Evolutionary conservation across 768 basidiomycete genomes (phyloP), one percentile per base, ranked within the genome.

Genomic region (Serendipita vermifera): DNA sequence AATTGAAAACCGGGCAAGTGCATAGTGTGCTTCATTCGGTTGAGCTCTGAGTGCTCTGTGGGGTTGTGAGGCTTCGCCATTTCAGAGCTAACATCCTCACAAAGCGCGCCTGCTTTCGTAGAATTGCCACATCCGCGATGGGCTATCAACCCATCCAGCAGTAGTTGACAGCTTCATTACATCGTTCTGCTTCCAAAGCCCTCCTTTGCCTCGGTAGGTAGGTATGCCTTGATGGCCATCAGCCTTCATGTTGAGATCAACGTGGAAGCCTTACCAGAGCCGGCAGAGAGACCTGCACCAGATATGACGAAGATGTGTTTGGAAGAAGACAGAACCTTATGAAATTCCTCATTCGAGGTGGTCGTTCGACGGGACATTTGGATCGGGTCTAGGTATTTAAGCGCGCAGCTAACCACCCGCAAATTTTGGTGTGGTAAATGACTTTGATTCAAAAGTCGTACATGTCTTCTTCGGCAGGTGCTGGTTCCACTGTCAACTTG

Each of bases 271-370:
- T 32, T 56, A 79, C 80, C 79, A 38, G 80, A 82, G 20, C 76
- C 78, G 54, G 79, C 79, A 24, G 80, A 81, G n/a, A 82, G 70
- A 2, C 80, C 80, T 27, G 81, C 80, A 3, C 81, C 80, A 20
- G 73, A 71, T 1, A 76, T 62, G 7, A 70, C 71, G 4, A 75
- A 64, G 54, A 75, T 69, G 48, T 67, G 64, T 57, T 71, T 73
- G 20, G 60, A 63, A 5, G 40, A 54, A 26, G 51, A 43, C 5
- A 68, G 57, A 7, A 59, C 57, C 3, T 59, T 51, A 24, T 58
- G 61, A 58, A 67, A 68, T 11, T 58, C 46, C 20, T 59, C 48
- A n/a, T n/a, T n/a, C n/a, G n/a, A n/a, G n/a, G n/a, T n/a, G n/a
- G n/a, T n/a, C n/a, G n/a, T n/a, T n/a, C n/a, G n/a, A n/a, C n/a